Evolutionary conservation across 2,329 filamentous ascomycete species (phyloP).

Genomic region (Diplodia seriata): DNA sequence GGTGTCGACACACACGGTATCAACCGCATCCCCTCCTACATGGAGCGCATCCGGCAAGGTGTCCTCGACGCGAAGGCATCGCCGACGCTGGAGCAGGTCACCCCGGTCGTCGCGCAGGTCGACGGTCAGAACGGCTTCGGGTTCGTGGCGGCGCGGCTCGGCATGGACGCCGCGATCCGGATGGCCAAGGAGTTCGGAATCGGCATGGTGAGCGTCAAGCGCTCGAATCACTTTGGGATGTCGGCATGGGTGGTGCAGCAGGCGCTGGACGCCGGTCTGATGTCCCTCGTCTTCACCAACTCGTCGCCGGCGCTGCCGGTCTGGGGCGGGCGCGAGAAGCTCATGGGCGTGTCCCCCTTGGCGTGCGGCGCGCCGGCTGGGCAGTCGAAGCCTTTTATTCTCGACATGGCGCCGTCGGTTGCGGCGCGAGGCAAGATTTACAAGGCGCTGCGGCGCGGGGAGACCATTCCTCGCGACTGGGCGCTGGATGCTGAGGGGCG

Average conservation of each 20-base stretch:
- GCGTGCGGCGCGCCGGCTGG: slow-evolving; percentile 77
- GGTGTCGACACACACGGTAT: slow-evolving; percentile 82
- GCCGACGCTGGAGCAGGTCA: slow-evolving; percentile 67
- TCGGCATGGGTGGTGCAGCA: slow-evolving; percentile 80
- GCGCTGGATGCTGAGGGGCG: slow-evolving; percentile 74
- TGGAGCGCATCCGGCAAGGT: slow-evolving; percentile 73
- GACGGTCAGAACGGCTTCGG: slow-evolving; percentile 76
- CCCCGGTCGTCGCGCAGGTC: slow-evolving; percentile 73
- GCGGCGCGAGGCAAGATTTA: slow-evolving; percentile 76
- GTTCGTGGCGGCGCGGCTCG: slow-evolving; percentile 71
- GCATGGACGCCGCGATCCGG: slow-evolving; percentile 71
- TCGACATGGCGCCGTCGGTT: slow-evolving; percentile 77
- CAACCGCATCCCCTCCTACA: slow-evolving; percentile 79
- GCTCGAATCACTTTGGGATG: slow-evolving; percentile 87
- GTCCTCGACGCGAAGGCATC: slow-evolving; percentile 68
- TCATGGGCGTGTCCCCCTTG: slow-evolving; percentile 77
- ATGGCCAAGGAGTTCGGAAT: slow-evolving; percentile 72
- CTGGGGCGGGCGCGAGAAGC: slow-evolving; percentile 71
- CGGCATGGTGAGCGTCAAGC: slow-evolving; percentile 76
- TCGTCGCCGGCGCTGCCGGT: slow-evolving; percentile 73
- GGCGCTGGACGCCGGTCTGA: slow-evolving; percentile 71
- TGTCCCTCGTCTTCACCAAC: slow-evolving; percentile 68
- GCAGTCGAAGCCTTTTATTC: slow-evolving; percentile 67
- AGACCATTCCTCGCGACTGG: slow-evolving; percentile 76
- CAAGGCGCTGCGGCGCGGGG: slow-evolving; percentile 70